A percentile compares a stretch with the other conserved stretches of the same genome.
Evolutionary conservation across 2,329 filamentous ascomycete species (phyloP).

Genomic region (Paracamarosporium sp.): DNA sequence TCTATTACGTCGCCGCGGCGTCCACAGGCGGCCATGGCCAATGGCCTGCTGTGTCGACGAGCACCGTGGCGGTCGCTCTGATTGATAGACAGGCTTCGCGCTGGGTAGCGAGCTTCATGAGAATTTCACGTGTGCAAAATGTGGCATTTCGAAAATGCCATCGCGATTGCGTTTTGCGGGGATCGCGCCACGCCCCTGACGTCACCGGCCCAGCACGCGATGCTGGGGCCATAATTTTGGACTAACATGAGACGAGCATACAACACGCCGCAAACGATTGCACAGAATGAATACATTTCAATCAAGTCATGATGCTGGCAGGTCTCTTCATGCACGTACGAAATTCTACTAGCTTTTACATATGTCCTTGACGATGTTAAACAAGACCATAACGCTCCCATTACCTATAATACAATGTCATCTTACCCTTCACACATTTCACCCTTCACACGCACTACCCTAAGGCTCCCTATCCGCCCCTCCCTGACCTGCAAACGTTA

Average conservation of each 20-base stretch:
- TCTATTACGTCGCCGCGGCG: slow-evolving; percentile 3
- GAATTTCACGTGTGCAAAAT: background rate
- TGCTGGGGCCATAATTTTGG: slow-evolving; percentile 13
- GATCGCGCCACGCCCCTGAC: slow-evolving; percentile 21
- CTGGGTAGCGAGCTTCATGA: background rate
- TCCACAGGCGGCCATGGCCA: background rate
- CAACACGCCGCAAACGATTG: background rate
- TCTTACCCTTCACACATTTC: background rate
- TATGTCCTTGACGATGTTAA: too few relatives aligned
- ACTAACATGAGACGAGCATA: background rate
- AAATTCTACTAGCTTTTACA: too few relatives aligned
- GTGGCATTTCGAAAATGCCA: slow-evolving; percentile 34
- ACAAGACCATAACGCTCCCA: background rate
- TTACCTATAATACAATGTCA: background rate
- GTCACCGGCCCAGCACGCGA: slow-evolving; percentile 15
- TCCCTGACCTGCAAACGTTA: slow-evolving; percentile 32
- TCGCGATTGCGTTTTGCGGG: slow-evolving; percentile 30
- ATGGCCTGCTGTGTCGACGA: background rate
- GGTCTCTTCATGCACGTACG: too few relatives aligned
- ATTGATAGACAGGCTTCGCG: too few relatives aligned
- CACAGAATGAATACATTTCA: background rate
- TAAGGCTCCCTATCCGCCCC: slow-evolving; percentile 33
- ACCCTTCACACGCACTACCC: too few relatives aligned
- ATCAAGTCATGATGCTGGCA: too few relatives aligned
- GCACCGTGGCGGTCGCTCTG: background rate